phyloP scores from a whole-genome alignment of 192 early-diverging fungal genomes.

The Coemansia sp. region DNA sequence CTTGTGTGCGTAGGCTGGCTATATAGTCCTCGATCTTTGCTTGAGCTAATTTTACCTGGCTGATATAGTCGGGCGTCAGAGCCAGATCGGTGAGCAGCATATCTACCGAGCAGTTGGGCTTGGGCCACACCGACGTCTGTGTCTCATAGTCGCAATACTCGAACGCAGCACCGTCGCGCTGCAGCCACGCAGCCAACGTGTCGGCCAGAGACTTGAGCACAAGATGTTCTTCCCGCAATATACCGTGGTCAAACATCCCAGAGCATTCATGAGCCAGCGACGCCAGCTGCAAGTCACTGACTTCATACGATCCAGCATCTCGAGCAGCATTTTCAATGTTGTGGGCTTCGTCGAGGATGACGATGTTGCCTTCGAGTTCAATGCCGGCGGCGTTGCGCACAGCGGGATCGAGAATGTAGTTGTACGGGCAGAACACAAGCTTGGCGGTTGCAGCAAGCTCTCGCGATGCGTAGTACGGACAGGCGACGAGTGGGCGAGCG shows the following conservation, averaged over 20 bases:
- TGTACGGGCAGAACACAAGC: constrained; percentile 66
- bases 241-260: constrained; percentile 17
- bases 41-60: constrained; percentile 1
- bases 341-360: constrained; percentile 68
- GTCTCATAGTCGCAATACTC: constrained; percentile 41
- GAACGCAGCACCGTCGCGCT: constrained; percentile 13
- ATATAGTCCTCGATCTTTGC: constrained; percentile 18
- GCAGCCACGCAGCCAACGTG: constrained; percentile 24
- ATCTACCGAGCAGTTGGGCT: constrained; percentile 6
- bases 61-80: constrained; percentile 17
- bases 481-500: constrained; percentile 38
- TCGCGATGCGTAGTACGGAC: constrained; percentile 61
- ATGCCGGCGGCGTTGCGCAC: constrained; percentile 57
- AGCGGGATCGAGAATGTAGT: constrained; percentile 63
- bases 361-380: constrained; percentile 44
- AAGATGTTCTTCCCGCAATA: neutral
- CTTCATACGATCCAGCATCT: constrained; percentile 54
- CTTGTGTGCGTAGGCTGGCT: constrained; percentile 8
- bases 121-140: constrained; percentile 43
- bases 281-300: constrained; percentile 45
- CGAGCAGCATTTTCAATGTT: constrained; percentile 64
- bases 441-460: constrained; percentile 52
- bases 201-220: constrained; percentile 13
- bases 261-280: constrained; percentile 35
- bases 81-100: constrained; percentile 14